Evolutionary conservation across 768 basidiomycete genomes (phyloP), one percentile per base, ranked within the genome.

Genomic region (Leccinum rimulosum): DNA sequence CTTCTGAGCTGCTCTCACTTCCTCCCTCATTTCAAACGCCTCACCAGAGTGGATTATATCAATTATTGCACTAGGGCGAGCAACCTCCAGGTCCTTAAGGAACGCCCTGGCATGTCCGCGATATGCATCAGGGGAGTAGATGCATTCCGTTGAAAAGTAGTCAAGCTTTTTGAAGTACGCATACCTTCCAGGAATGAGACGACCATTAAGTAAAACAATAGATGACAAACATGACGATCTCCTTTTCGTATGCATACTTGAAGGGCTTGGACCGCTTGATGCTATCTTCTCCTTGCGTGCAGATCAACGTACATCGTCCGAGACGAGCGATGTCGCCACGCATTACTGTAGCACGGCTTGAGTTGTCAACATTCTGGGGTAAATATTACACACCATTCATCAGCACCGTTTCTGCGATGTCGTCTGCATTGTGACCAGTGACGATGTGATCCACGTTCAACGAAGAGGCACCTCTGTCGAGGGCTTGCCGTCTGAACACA

Each of bases 131-230:
- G 97, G 96, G 4, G 95, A 95, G 73, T 99, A 99, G 65, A 98
- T 98, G 73, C 97, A 99, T 71, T 99, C 97, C 8, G 96, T 99
- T 2, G 95, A 98, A 75, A 97, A 98, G 74, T 99, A 99, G 70
- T 98, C 95, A 22, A 99, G 81, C 74, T 98, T 97, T 79, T 96
- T 98, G 80, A 98, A 98, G 75, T 99, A 98, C 9, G 96, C 96
- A 73, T 98, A 98, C 93, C 93, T 95, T 66, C 33, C 15, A 45
- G 36, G 31, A 35, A 35, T 52, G n/a, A 65, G 61, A 64, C 50
- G 43, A 59, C 30, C 27, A n/a, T 43, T n/a, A 55, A 57, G 51
- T 14, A 30, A 33, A 38, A 17, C 22, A 35, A 59, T 40, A 27
- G 48, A 50, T 19, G 45, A 74, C 84, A 62, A 64, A 93, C 97